A percentile compares a stretch with the other conserved stretches of the same genome.
Evolutionary conservation across 345 rosid species (phyloP).

Genomic region (Populus simonii): DNA sequence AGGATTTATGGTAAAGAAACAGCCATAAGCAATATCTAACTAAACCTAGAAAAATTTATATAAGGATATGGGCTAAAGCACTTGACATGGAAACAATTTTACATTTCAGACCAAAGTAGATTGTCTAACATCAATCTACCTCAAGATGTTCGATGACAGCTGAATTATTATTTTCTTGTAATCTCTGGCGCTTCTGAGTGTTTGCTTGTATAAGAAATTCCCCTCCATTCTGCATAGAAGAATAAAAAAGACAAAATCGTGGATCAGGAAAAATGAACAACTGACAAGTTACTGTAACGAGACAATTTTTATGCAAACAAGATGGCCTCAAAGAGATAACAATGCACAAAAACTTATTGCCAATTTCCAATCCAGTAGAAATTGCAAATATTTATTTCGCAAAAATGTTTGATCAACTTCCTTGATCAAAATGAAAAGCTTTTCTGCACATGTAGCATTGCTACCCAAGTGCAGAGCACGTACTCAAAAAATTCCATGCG

Average conservation of each 20-base stretch:
- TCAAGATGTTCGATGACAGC: constrained; percentile 51
- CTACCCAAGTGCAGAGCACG: neutral
- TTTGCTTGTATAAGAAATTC: constrained; percentile 93
- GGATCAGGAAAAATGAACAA: neutral
- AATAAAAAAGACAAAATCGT: constrained; percentile 8
- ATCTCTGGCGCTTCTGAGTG: constrained; percentile 75
- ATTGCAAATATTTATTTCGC: neutral
- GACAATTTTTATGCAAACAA: neutral
- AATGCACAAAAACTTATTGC: neutral
- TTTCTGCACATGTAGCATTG: neutral
- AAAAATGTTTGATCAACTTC: neutral
- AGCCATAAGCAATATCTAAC: neutral
- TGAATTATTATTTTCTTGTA: constrained; percentile 51
- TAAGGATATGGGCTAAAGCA: neutral
- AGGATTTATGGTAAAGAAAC: neutral
- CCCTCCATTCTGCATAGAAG: constrained; percentile 57
- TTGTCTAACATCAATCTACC: constrained; percentile 37
- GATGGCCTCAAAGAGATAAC: neutral
- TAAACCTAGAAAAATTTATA: neutral
- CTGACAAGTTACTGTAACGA: neutral
- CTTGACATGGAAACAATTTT: constrained; percentile 4
- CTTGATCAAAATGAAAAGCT: neutral
- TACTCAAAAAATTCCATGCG: neutral
- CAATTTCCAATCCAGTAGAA: neutral
- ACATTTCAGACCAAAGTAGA: constrained; percentile 3